Percentiles rank a stretch among this genome's conserved stretches.
Conservation (phyloP, 2,329 filamentous ascomycete genomes). For the Alternaria postmessia region DNA sequence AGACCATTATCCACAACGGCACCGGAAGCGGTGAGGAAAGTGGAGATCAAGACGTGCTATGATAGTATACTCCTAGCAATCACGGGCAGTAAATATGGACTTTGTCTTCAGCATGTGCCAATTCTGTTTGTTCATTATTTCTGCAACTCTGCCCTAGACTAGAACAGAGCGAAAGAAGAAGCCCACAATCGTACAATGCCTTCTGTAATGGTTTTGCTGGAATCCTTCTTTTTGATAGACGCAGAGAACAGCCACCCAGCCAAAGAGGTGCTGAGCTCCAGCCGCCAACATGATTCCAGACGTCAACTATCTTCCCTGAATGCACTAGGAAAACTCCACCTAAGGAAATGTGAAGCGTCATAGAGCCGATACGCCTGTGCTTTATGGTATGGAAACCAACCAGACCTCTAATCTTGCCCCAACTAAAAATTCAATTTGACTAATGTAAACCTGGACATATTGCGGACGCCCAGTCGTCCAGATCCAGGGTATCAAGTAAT, state of each 20-base stretch:
- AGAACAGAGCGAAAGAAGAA: not conserved
- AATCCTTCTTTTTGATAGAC: not conserved
- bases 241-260: not conserved
- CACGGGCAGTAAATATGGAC: not conserved
- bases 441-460: not conserved
- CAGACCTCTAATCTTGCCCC: not conserved
- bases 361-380: conserved; percentile 1
- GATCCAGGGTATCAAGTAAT: not conserved
- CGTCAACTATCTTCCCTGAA: not conserved
- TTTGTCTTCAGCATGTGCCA: not conserved
- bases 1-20: conserved; percentile 27
- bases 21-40: conserved; percentile 10
- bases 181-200: conserved; percentile 1
- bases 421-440: not conserved
- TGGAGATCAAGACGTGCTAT: conserved; percentile 4
- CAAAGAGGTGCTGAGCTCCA: not conserved
- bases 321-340: not conserved
- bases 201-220: not conserved
- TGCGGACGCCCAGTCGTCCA: not conserved
- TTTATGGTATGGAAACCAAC: not conserved
- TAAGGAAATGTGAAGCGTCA: not conserved
- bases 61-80: not conserved
- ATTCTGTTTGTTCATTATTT: not conserved
- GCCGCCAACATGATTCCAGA: not conserved
- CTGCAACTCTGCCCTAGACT: not conserved